Evolutionary conservation across 164 flowering plant genomes (phyloP), one percentile per base, ranked within the genome.

Genomic region (Magnolia officinalis): DNA sequence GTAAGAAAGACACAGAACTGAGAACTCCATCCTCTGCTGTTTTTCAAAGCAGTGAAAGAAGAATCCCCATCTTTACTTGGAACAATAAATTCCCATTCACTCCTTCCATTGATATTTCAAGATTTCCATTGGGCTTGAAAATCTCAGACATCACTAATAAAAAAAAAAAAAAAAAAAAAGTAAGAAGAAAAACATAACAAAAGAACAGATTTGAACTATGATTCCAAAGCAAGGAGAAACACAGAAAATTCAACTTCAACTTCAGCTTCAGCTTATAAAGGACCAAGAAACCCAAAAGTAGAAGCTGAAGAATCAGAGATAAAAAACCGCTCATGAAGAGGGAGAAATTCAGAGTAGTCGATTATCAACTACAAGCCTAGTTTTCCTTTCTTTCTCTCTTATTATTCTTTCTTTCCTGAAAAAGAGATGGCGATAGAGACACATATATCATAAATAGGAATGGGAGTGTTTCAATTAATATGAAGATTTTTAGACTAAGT

Each of bases 1-100:
- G 82, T 71, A 80, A n/a, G 74, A 80, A 77, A 23, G 77, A 59
- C 1, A 80, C 58, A 24, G 82, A 80, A 14, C 23, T 6, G 50
- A 67, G 10, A 50, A 13, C 55, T n/a, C 8, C 72, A 59, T 26
- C n/a, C 23, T 13, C 37, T 11, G 65, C 23, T 61, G n/a, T 13
- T n/a, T 24, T 58, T 52, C 21, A 9, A 24, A 37, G 50, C 51
- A 73, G 75, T 13, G 5, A 26, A 29, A 26, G 29, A 26, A 26
- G 29, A 26, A 26, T 26, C 29, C 29, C 29, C 29, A 26, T 26
- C 29, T 26, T 26, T 26, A 26, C 29, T 26, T 26, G 29, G 29
- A 26, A 26, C 2, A 26, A 26, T 26, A 26, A 26, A 26, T 26
- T 26, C 29, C 29, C 29, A 26, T 26, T 26, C 29, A 26, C 29